phyloP scores from a whole-genome alignment of 164 flowering plant genomes.

The Echeveria elegans region DNA sequence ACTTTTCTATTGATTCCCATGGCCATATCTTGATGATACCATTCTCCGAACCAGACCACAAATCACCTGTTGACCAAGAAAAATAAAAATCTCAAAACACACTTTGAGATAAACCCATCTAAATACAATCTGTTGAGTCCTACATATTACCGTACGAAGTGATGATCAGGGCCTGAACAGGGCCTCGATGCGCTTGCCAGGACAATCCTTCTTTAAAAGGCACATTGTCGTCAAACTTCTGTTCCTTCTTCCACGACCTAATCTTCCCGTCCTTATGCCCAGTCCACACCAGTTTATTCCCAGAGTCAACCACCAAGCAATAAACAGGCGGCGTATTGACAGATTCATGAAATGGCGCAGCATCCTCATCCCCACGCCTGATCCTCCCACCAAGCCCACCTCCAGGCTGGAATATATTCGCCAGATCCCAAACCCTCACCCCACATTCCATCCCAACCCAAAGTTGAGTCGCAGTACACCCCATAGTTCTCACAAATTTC shows the following conservation, averaged over 20 bases:
- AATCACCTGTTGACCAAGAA: constrained; percentile 54
- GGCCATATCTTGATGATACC: constrained; percentile 83
- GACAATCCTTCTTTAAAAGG: constrained; percentile 61
- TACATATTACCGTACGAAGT: constrained; percentile 59
- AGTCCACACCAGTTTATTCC: constrained; percentile 66
- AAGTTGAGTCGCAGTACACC: constrained; percentile 55
- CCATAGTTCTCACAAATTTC: constrained; percentile 54
- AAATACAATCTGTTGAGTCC: background rate
- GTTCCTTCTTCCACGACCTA: constrained; percentile 89
- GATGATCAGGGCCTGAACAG: constrained; percentile 64
- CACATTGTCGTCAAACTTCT: constrained; percentile 20
- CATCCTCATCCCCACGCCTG: constrained; percentile 68
- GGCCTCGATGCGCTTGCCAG: constrained; percentile 81
- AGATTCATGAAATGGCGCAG: constrained; percentile 73
- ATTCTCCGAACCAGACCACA: constrained; percentile 91
- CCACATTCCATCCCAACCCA: constrained; percentile 93
- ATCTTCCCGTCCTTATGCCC: constrained; percentile 97
- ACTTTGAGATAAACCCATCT: background rate
- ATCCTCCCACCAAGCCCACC: constrained; percentile 32
- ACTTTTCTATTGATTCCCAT: constrained; percentile 87
- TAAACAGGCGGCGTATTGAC: constrained; percentile 42
- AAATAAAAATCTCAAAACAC: background rate
- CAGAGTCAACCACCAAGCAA: constrained; percentile 58
- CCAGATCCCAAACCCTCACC: constrained; percentile 54
- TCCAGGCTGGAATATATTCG: constrained; percentile 35